Base-by-base conservation (phyloP, 805 yeast species). In the Starmerella vitae region DNA sequence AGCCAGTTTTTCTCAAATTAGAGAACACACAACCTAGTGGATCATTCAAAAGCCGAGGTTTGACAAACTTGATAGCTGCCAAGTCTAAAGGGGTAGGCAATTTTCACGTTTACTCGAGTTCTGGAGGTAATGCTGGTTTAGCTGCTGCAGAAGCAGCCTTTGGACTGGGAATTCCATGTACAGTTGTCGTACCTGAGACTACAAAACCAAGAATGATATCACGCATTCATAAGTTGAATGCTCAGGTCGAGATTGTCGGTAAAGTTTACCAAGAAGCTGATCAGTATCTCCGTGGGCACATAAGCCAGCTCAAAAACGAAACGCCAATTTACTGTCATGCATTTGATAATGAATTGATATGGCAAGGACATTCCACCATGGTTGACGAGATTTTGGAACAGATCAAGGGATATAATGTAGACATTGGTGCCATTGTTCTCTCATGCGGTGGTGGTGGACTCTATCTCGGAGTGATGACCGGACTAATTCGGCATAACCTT, bases 391-490 rank as follows among this genome's bases (percentile, higher is more conserved):
- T 88, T 22, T 64, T 82, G 37, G 70, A 85, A 56, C 96, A 88
- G 62, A 68, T 82, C 20, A 70, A 75, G 46, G 67, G 72, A 33
- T 36, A 33, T 26, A n/a, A 9, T 20, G 74, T 74, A 41, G 75
- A 74, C 49, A 71, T 88, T 42, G 72, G 70, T 42, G 96, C 95
- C 2, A 78, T 88, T 2, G 81, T 85, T 49, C 76, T 86, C 43
- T 88, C 95, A 7, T 84, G 85, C 37, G 98, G 97, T 42, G 98
- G 98, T 47, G 97, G 96, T 51, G 98, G 98, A 35, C 66, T 88
- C 47, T 71, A 80, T 55, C 74, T 93, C 9, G 98, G 98, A 55
- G 67, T 88, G 30, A 88, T 83, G 35, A 66, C 83, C 3, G 93
- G 91, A 51, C 60, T 88, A 57, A 79, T 80, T 59, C 69, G 85